Percentiles rank a stretch among this genome's conserved stretches.
Conservation (phyloP, 306 rosid genomes). For the Quercus glauca region DNA sequence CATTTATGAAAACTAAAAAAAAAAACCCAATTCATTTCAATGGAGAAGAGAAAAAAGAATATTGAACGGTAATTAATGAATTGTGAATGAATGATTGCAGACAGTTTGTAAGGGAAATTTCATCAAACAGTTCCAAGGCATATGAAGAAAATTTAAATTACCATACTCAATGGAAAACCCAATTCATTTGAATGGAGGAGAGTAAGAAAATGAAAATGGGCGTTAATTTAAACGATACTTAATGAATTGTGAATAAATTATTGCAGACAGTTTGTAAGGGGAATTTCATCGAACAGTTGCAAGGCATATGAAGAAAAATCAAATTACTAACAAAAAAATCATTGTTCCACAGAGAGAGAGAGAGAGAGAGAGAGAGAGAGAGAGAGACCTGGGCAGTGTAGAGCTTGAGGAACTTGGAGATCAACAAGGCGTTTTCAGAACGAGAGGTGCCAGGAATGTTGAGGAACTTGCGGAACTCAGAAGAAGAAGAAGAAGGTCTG, state of each 20-base stretch:
- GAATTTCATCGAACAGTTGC: neutral
- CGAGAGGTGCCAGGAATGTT: constrained; percentile 26
- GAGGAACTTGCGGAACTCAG: constrained; percentile 26
- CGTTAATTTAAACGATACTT: too few relatives aligned
- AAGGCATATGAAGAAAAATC: neutral
- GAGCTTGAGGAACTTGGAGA: constrained; percentile 35
- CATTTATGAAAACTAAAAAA: neutral
- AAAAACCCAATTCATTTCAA: neutral
- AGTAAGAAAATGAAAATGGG: neutral
- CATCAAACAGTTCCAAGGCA: neutral
- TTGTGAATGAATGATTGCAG: neutral
- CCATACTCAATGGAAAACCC: neutral
- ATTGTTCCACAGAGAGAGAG: neutral
- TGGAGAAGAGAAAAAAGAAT: neutral
- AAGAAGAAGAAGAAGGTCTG: neutral
- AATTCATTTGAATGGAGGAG: too few relatives aligned
- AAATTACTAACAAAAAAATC: neutral
- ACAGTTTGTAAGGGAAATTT: neutral
- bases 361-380: neutral
- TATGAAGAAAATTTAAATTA: neutral
- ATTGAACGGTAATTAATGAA: neutral
- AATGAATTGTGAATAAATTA: neutral
- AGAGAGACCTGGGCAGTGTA: constrained; percentile 21
- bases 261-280: neutral
- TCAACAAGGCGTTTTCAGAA: constrained; percentile 20